Evolutionary conservation across 495 filamentous ascomycete species (phyloP).

Genomic region (Podospora pseudoanserina): DNA sequence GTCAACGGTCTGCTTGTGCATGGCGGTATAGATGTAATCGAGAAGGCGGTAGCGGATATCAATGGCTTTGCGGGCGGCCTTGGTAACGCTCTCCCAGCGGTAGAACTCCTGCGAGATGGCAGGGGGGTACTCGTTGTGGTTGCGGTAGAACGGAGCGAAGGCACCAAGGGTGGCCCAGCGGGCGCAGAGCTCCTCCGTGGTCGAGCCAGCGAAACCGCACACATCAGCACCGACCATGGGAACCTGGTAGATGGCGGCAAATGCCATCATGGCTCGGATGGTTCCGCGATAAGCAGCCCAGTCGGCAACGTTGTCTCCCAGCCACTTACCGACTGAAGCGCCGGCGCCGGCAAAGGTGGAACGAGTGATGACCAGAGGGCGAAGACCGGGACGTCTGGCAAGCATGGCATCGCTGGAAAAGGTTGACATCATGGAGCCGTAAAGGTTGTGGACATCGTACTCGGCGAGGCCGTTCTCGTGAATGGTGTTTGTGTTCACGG

Average conservation of each 20-base stretch:
- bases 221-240: conserved; percentile 81
- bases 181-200: conserved; percentile 75
- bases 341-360: conserved; percentile 82
- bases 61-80: conserved; percentile 67
- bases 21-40: conserved; percentile 79
- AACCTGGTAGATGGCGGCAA: conserved; percentile 76
- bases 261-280: conserved; percentile 67
- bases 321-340: conserved; percentile 76
- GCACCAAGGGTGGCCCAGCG: conserved; percentile 81
- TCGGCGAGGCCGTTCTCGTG: conserved; percentile 69
- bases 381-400: conserved; percentile 58
- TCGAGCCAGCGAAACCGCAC: conserved; percentile 70
- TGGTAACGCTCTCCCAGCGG: conserved; percentile 61
- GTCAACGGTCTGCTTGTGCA: conserved; percentile 60
- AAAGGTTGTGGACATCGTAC: conserved; percentile 82
- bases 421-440: conserved; percentile 80
- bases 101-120: conserved; percentile 72
- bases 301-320: conserved; percentile 73
- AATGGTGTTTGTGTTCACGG: conserved; percentile 68
- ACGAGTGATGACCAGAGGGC: conserved; percentile 79
- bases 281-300: conserved; percentile 71
- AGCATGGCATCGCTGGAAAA: conserved; percentile 66
- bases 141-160: conserved; percentile 79
- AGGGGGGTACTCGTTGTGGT: conserved; percentile 57
- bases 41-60: conserved; percentile 71